Evolutionary conservation across 441 rosid genomes (phyloP).

Genomic region (Syzygium malaccense): DNA sequence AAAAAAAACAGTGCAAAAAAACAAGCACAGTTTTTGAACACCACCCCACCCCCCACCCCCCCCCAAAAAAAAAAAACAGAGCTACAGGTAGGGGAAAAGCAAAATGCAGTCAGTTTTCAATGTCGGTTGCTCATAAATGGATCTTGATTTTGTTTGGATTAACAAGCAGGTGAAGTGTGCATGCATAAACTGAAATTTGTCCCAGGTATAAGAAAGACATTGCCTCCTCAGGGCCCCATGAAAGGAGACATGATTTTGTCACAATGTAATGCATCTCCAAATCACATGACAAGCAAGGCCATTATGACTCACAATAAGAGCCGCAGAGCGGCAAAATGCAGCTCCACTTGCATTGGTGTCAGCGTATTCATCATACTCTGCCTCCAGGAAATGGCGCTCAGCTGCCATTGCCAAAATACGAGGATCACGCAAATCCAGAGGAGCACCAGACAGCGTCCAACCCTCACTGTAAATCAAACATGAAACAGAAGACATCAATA

Average conservation of each 20-base stretch:
- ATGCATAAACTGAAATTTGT: background rate
- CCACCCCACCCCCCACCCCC: background rate
- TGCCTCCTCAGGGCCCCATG: background rate
- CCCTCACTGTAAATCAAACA: conserved; percentile 29
- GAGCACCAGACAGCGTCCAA: conserved; percentile 52
- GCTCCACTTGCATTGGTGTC: conserved; percentile 66
- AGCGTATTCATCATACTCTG: conserved; percentile 64
- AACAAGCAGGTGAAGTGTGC: background rate
- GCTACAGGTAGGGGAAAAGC: background rate
- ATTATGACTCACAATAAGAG: conserved; percentile 46
- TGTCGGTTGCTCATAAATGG: background rate
- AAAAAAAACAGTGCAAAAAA: background rate
- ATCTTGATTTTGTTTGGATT: background rate
- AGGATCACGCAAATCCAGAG: conserved; percentile 60
- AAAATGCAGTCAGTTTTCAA: background rate
- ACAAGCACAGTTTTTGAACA: background rate
- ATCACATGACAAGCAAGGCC: background rate
- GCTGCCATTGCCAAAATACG: conserved; percentile 70
- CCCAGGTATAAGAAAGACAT: background rate
- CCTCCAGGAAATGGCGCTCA: conserved; percentile 65
- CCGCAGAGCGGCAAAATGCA: conserved; percentile 75
- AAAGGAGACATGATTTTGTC: background rate
- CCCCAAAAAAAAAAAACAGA: background rate
- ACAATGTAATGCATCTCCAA: background rate
- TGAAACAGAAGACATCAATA: background rate